Conservation (phyloP, 495 filamentous ascomycete species). For the Penicillium angulare region DNA sequence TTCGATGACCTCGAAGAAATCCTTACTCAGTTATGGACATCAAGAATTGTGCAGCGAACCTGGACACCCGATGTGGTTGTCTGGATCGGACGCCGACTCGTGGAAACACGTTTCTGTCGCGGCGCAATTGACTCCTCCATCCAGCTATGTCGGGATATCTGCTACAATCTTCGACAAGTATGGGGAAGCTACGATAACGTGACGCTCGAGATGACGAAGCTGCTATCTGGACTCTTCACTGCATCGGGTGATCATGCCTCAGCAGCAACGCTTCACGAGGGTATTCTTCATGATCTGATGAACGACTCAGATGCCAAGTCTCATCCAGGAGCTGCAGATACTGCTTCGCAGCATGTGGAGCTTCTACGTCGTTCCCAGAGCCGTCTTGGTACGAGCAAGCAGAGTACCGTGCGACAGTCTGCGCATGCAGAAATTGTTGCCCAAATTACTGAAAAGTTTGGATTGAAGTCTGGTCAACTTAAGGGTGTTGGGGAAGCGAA, state of each 20-base stretch:
- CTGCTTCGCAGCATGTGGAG: constrained; percentile 47
- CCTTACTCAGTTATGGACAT: constrained; percentile 59
- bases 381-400: constrained; percentile 25
- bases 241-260: constrained; percentile 48
- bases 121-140: constrained; percentile 45
- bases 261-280: constrained; percentile 54
- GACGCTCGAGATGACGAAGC: constrained; percentile 53
- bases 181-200: constrained; percentile 54
- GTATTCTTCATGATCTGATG: constrained; percentile 47
- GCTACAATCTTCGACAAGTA: constrained; percentile 61
- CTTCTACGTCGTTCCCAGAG: constrained; percentile 46
- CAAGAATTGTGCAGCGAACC: constrained; percentile 56
- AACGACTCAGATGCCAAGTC: constrained; percentile 43
- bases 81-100: constrained; percentile 54
- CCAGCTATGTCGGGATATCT: constrained; percentile 57
- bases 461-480: constrained; percentile 26
- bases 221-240: constrained; percentile 55
- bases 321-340: constrained; percentile 30
- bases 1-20: constrained; percentile 58
- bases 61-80: constrained; percentile 56
- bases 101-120: constrained; percentile 55
- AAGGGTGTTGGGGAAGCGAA: constrained; percentile 21
- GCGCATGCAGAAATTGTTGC: constrained; percentile 28
- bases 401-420: constrained; percentile 17
- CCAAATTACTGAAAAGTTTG: constrained; percentile 34